Evolutionary conservation across 106 monocot species (phyloP).

Genomic region (Posidonia australis): DNA sequence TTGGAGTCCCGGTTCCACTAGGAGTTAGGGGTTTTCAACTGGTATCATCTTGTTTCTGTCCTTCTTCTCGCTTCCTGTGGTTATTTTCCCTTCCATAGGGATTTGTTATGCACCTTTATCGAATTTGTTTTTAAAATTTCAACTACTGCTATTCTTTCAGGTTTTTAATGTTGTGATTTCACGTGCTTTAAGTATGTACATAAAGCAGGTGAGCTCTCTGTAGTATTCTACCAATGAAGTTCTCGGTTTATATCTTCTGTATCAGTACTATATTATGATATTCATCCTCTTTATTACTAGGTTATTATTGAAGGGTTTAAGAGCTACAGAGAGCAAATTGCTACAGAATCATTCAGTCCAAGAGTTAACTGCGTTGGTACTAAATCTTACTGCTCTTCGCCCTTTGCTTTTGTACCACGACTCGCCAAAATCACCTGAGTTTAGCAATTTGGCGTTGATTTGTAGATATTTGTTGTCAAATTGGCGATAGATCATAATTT

Average conservation of each 20-base stretch:
- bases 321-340: slow-evolving; percentile 90
- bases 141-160: neutral
- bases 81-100: too few relatives aligned
- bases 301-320: slow-evolving; percentile 95
- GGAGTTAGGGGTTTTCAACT: too few relatives aligned
- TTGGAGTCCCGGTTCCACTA: too few relatives aligned
- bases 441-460: too few relatives aligned
- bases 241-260: neutral
- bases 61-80: too few relatives aligned
- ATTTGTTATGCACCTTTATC: too few relatives aligned
- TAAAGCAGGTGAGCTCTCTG: slow-evolving; percentile 56
- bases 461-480: too few relatives aligned
- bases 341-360: slow-evolving; percentile 85
- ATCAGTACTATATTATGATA: neutral
- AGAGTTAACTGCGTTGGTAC: slow-evolving; percentile 96
- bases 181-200: slow-evolving; percentile 42
- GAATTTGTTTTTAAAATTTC: neutral
- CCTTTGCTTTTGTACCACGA: neutral
- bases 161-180: neutral
- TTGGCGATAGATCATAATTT: too few relatives aligned
- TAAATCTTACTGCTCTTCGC: neutral
- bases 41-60: too few relatives aligned
- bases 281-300: slow-evolving; percentile 18
- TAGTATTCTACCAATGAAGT: neutral
- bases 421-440: too few relatives aligned